phyloP scores from a whole-genome alignment of 2,329 filamentous ascomycete genomes.

The Aspergillus amoenus region DNA sequence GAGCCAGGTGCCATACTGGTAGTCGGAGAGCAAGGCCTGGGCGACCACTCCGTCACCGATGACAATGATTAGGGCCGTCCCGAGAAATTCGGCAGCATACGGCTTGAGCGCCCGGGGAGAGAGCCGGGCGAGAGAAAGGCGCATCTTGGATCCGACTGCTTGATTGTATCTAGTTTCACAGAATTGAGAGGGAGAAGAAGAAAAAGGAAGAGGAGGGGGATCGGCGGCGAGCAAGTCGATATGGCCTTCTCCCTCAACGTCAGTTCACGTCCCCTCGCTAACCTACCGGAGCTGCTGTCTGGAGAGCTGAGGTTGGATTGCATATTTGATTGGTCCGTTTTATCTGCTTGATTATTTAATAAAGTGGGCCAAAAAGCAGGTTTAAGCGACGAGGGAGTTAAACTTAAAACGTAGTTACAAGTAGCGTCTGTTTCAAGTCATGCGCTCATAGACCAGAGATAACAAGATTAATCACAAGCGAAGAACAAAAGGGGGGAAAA shows the following conservation, averaged over 20 bases:
- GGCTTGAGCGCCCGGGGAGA: slow-evolving; percentile 21
- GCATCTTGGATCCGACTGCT: slow-evolving; percentile 7
- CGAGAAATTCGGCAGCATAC: slow-evolving; percentile 32
- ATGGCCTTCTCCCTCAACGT: neutral
- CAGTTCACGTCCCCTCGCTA: neutral
- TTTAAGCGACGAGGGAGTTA: neutral
- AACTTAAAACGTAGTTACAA: too few relatives aligned
- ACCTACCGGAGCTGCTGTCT: neutral
- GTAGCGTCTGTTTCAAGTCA: neutral
- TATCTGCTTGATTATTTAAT: neutral
- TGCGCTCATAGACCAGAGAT: neutral
- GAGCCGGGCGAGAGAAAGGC: slow-evolving; percentile 8
- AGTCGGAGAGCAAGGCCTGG: slow-evolving; percentile 32
- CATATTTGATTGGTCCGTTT: neutral
- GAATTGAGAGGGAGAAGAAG: neutral
- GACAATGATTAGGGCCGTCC: slow-evolving; percentile 32
- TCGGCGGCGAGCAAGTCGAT: neutral
- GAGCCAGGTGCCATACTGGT: slow-evolving; percentile 34
- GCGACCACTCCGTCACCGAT: slow-evolving; percentile 35
- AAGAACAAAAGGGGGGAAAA: neutral
- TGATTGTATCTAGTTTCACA: neutral
- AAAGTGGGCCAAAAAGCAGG: neutral
- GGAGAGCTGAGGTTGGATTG: neutral
- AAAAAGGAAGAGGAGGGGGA: neutral
- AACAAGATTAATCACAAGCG: neutral